Base-by-base conservation (phyloP, 495 filamentous ascomycete species). In the Penicillium silybi region DNA sequence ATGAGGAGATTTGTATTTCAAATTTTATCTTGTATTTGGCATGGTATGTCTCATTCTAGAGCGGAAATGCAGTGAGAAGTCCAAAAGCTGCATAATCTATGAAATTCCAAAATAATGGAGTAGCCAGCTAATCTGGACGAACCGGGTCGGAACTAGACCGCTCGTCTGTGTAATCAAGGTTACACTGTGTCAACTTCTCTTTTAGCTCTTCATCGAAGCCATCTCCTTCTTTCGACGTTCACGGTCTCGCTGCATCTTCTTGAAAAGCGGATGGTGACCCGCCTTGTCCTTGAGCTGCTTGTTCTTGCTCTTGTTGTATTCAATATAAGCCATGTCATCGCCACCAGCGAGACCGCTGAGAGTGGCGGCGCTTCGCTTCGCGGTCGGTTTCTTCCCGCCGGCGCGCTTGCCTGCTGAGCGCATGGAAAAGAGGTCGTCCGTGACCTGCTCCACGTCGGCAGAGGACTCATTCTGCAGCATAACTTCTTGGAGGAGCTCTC, bases 321-420 rank as follows among this genome's bases (percentile, higher is more conserved):
- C 95, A 46, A 92, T 85, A 65, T 97, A 97, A 23, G 92, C 92
- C 92, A 97, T 97, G 59, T 93, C 89, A 65, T 95, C 87, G 0
- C 91, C 93, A 38, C 93, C 93, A 23, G 85, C 86, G 46, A 97
- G 74, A 49, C 92, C 92, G 44, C 85, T 85, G 43, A 98, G 77
- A 37, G 81, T 92, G 16, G 89, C 92, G 8, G 90, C 93, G 34
- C 85, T 91, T 27, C 93, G 81, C 60, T 81, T 88, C 13, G 83
- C 86, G 8, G 75, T 82, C 0, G 53, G 55, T 46, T 73, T 80
- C 67, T 81, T 66, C 37, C 59, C 52, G 48, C 64, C 56, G 39
- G 60, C 50, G 27, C 70, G 52, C 46, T 61, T 73, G 44, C 76
- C 75, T 32, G 29, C 29, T 11, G 74, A 71, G 6, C 76, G 72